Conservation (phyloP, 2,329 filamentous ascomycete genomes). For the Cercospora sp. region DNA sequence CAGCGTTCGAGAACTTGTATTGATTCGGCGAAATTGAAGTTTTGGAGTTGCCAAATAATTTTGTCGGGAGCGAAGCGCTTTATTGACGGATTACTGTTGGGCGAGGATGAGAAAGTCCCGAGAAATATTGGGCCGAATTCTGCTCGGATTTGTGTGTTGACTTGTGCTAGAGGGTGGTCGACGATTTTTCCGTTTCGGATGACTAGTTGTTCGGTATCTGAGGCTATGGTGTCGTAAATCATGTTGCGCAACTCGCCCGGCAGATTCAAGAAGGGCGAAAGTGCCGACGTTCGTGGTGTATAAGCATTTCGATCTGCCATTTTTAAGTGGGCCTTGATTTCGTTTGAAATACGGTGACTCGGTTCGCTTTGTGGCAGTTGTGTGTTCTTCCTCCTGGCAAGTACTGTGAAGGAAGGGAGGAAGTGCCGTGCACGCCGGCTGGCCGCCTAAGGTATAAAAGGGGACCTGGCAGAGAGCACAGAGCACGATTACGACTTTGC, state of each 20-base stretch:
- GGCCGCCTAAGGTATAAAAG: neutral
- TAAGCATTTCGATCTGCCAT: neutral
- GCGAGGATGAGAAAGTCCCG: neutral
- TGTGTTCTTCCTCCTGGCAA: neutral
- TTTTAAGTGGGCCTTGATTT: neutral
- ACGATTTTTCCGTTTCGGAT: constrained; percentile 18
- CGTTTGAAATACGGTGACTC: neutral
- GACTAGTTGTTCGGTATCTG: constrained; percentile 12
- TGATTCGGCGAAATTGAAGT: constrained; percentile 19
- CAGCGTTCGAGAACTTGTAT: constrained; percentile 16
- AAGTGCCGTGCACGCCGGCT: neutral
- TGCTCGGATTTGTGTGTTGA: constrained; percentile 16
- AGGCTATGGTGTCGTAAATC: constrained; percentile 30
- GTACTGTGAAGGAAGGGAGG: neutral
- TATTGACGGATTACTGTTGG: neutral
- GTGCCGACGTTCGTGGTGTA: neutral
- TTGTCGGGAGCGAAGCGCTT: constrained; percentile 4
- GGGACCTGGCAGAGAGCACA: neutral
- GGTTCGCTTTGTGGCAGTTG: neutral
- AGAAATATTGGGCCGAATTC: constrained; percentile 20
- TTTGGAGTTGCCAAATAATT: constrained; percentile 13
- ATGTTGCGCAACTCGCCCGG: constrained; percentile 31
- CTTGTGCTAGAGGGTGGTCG: constrained; percentile 18
- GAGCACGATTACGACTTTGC: neutral
- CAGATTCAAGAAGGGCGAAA: constrained; percentile 19